Base-by-base conservation (phyloP, 164 flowering plant species). In the Magnolia changhungtana region DNA sequence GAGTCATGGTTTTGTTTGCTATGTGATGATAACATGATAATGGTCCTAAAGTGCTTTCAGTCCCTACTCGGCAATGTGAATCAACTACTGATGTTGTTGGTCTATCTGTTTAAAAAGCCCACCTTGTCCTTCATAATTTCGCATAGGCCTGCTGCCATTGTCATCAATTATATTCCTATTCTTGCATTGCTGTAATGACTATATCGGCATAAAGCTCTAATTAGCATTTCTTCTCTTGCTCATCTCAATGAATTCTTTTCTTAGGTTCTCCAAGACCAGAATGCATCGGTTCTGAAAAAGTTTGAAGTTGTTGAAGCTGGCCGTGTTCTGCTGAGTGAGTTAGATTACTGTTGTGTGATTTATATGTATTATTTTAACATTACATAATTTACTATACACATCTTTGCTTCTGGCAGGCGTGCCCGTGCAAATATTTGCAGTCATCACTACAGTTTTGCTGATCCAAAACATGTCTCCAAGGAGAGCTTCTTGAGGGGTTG, bases 381-480 rank as follows among this genome's bases (percentile, higher is more conserved):
- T 10, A n/a, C 24, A 65, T 24, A 27, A 19, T 29, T 68, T 68
- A 16, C 2, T 49, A 21, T 59, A 29, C 31, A 49, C 19, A 72
- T 29, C 51, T 20, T 67, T 70, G 9, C 8, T 49, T 72, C 64
- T 16, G n/a, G 19, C 83, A 88, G 91, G 88, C 50, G 69, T 82
- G 55, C 71, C 82, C 52, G 16, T 83, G 59, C 87, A 86, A 80
- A 72, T 85, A 16, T 51, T 84, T 61, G 71, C 84, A 65, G 61
- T 87, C 52, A 76, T 75, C 71, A 84, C 88, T 24, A 79, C 77
- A 52, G 29, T 69, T 63, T 78, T 86, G 49, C 89, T 89, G 49
- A 77, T 83, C 21, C 21, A 67, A 16, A 89, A 89, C 80, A 90
- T 90, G 94, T 84, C 89, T 72, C 91, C 92, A 10, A 88, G 88